These are phyloP conservation scores for Leccinum aurantiacum DNA, from an alignment of 768 basidiomycete species.

Conservation along the genomic window DNA sequence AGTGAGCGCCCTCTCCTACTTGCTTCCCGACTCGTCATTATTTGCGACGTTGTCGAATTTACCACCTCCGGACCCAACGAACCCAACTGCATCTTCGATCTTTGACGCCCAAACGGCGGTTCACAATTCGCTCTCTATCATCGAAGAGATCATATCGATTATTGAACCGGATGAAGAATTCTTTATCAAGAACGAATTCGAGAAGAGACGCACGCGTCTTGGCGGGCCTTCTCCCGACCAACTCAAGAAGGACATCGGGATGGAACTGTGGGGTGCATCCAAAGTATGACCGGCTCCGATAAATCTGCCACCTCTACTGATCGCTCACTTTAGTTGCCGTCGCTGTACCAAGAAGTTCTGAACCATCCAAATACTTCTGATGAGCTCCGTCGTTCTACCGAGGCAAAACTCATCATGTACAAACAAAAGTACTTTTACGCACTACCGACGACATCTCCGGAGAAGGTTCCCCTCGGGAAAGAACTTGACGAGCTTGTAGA, in stretches of 20 bases:
- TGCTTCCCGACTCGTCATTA: conserved; percentile 73
- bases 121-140: conserved; percentile 64
- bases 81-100: conserved; percentile 61
- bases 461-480: conserved; percentile 49
- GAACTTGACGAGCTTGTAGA: conserved; percentile 72
- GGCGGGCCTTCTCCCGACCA: conserved; percentile 61
- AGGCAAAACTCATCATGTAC: conserved; percentile 70
- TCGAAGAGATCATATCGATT: conserved; percentile 70
- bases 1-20: conserved; percentile 58
- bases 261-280: conserved; percentile 63
- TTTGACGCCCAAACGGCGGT: conserved; percentile 59
- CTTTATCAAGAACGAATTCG: conserved; percentile 62
- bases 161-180: conserved; percentile 63
- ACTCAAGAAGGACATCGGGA: conserved; percentile 59
- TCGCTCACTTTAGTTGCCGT: conserved; percentile 53
- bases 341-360: conserved; percentile 74
- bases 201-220: conserved; percentile 75
- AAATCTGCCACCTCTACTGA: conserved; percentile 11
- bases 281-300: conserved; percentile 40
- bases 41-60: conserved; percentile 62
- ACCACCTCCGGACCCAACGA: conserved; percentile 75
- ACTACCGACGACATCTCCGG: conserved; percentile 44
- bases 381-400: conserved; percentile 72
- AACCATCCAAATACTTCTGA: conserved; percentile 80
- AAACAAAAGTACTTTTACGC: conserved; percentile 62